phyloP scores from a whole-genome alignment of 139 green algal species.

The Closterium sp. region DNA sequence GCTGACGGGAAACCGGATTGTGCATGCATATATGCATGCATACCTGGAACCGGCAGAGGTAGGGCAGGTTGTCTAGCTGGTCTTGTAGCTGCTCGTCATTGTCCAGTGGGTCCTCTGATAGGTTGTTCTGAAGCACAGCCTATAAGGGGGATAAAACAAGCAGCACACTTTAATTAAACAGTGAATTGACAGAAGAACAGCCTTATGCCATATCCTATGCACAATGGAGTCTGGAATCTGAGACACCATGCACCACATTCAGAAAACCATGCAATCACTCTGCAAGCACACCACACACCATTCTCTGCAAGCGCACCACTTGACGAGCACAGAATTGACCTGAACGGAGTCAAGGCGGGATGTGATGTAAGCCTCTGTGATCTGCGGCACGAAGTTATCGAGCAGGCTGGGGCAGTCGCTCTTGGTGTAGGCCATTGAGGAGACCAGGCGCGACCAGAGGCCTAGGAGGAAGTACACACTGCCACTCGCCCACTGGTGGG shows the following conservation, averaged over 20 bases:
- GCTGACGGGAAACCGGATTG: too few species aligned
- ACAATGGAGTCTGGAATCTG: too few species aligned
- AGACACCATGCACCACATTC: neutral
- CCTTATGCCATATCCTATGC: neutral
- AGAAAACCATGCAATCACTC: too few species aligned
- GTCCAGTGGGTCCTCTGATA: neutral
- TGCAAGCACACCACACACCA: too few species aligned
- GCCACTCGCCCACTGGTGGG: conserved; percentile 67
- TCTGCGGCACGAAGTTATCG: conserved; percentile 87
- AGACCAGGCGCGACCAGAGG: conserved; percentile 88
- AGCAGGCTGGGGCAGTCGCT: conserved; percentile 84
- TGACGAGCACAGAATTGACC: neutral
- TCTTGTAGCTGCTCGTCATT: conserved; percentile 14
- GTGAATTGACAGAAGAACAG: neutral
- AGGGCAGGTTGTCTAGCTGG: neutral
- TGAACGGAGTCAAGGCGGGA: conserved; percentile 75
- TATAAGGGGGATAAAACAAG: neutral
- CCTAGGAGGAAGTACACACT: conserved; percentile 89
- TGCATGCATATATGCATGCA: too few species aligned
- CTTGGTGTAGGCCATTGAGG: conserved; percentile 90
- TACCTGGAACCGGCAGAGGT: neutral
- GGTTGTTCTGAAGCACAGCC: neutral
- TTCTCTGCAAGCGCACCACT: too few species aligned
- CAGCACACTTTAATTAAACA: neutral
- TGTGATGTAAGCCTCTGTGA: conserved; percentile 88